These are phyloP conservation scores for Voacanga thouarsii DNA, from an alignment of 257 asterid genomes.

Conservation along the genomic window DNA sequence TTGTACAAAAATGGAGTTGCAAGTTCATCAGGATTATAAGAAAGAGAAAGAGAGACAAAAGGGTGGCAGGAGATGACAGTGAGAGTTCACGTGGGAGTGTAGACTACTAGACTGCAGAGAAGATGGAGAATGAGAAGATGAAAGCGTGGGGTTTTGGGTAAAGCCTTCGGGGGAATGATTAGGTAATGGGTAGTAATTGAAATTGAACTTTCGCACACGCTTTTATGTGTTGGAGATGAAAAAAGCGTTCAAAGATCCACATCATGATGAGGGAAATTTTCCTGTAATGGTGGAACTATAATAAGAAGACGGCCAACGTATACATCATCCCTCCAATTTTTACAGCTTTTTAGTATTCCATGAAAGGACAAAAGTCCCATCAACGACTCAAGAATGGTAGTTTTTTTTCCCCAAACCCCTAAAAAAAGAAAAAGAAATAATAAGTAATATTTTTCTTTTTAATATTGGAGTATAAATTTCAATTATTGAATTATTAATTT, in stretches of 20 bases:
- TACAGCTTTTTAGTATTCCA: too few relatives aligned
- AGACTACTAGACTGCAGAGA: background rate
- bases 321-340: background rate
- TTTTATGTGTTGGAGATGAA: background rate
- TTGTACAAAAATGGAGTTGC: constrained; percentile 17
- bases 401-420: too few relatives aligned
- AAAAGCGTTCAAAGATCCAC: constrained; percentile 4
- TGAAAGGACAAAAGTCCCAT: too few relatives aligned
- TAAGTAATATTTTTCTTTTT: too few relatives aligned
- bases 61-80: constrained; percentile 6
- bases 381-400: too few relatives aligned
- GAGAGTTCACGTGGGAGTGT: constrained; percentile 20
- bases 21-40: background rate
- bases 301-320: background rate
- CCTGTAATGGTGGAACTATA: constrained; percentile 10
- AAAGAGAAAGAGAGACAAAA: background rate
- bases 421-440: too few relatives aligned
- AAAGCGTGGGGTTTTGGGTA: constrained; percentile 22
- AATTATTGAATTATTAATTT: too few relatives aligned
- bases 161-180: constrained; percentile 16
- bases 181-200: constrained; percentile 4
- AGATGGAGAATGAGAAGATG: constrained; percentile 4
- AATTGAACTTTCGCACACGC: background rate
- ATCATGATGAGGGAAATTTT: constrained; percentile 8
- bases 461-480: too few relatives aligned